Percentiles rank a stretch among this genome's conserved stretches.
These are phyloP conservation scores for Luvunga scandens DNA, from an alignment of 345 rosid species.

Conservation along the genomic window DNA sequence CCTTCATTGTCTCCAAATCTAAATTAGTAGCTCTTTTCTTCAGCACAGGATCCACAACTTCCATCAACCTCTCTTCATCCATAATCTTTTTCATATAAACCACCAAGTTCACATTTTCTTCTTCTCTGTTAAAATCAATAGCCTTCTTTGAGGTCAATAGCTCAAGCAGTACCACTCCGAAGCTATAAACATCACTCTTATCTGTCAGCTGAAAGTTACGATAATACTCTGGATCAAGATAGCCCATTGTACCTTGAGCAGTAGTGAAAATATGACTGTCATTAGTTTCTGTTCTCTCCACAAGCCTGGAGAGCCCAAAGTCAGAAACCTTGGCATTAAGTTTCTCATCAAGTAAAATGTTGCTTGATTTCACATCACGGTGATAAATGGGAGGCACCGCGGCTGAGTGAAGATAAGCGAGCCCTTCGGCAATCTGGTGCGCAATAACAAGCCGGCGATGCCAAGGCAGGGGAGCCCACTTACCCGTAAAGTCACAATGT, in stretches of 20 bases:
- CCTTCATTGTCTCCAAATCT: conserved; percentile 50
- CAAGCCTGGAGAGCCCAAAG: conserved; percentile 57
- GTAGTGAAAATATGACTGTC: conserved; percentile 50
- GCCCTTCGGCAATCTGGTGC: conserved; percentile 39
- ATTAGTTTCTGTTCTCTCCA: conserved; percentile 17
- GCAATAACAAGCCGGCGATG: conserved; percentile 38
- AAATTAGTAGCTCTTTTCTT: conserved; percentile 27
- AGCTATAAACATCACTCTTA: conserved; percentile 56
- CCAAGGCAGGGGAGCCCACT: conserved; percentile 27
- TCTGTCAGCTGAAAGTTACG: conserved; percentile 42
- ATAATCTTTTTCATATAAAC: conserved; percentile 35
- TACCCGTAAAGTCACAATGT: neutral
- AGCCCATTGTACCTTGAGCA: conserved; percentile 56
- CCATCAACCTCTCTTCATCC: conserved; percentile 40
- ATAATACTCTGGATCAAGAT: conserved; percentile 50
- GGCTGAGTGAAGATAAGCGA: conserved; percentile 45
- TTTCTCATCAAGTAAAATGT: conserved; percentile 46
- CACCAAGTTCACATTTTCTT: conserved; percentile 46
- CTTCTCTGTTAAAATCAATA: conserved; percentile 35
- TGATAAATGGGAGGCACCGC: conserved; percentile 48
- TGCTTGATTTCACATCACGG: conserved; percentile 53
- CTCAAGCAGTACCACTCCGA: conserved; percentile 52
- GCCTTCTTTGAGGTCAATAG: conserved; percentile 45
- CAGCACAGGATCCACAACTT: conserved; percentile 34
- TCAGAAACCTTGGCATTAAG: conserved; percentile 46